phyloP scores from a whole-genome alignment of 441 rosid species.

The Sinapis alba region DNA sequence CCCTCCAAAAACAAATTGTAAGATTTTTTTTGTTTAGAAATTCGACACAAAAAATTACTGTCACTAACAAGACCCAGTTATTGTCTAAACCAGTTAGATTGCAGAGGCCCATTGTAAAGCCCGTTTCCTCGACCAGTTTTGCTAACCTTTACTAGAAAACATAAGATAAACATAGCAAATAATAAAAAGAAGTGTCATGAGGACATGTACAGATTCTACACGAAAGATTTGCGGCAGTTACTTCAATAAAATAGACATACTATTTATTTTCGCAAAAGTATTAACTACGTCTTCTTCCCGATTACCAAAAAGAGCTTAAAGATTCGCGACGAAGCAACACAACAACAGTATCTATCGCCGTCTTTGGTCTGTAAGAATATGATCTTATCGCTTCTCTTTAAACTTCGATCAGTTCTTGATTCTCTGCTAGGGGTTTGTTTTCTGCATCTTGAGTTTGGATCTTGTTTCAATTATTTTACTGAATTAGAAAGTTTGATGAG shows the following conservation, averaged over 20 bases:
- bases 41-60: not conserved
- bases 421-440: constrained; percentile 27
- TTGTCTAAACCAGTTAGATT: not conserved
- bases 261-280: not conserved
- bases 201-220: constrained; percentile 24
- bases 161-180: not conserved
- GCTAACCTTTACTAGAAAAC: not conserved
- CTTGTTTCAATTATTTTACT: constrained; percentile 4
- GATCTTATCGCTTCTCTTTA: constrained; percentile 1
- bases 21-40: not conserved
- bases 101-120: not conserved
- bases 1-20: no score
- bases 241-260: constrained; percentile 11
- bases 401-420: not conserved
- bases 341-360: constrained; percentile 22
- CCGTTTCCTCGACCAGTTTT: not conserved
- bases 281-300: constrained; percentile 23
- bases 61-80: not conserved
- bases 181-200: not conserved
- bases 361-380: constrained; percentile 29
- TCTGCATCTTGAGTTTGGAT: constrained; percentile 3
- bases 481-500: constrained; percentile 2
- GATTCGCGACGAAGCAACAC: constrained; percentile 26
- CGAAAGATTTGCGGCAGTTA: constrained; percentile 32
- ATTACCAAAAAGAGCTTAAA: constrained; percentile 14